Conservation (phyloP, 2,329 filamentous ascomycete genomes). For the Alternaria sp. region DNA sequence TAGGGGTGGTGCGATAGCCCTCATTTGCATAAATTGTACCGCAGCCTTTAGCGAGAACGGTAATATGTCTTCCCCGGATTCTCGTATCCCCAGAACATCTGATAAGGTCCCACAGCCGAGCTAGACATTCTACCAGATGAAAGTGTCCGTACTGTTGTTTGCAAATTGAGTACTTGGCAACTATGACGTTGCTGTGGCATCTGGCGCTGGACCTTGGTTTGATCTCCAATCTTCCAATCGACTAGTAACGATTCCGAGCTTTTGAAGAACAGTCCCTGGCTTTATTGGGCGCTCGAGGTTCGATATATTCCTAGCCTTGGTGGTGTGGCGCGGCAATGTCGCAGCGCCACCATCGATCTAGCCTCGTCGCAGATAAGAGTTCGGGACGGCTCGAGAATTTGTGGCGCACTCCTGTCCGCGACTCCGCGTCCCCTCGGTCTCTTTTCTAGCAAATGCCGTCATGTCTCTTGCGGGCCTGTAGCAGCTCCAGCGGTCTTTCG, state of each 20-base stretch:
- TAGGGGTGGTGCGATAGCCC: slow-evolving; percentile 10
- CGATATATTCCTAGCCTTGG: neutral
- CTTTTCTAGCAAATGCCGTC: neutral
- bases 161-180: neutral
- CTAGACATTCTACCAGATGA: slow-evolving; percentile 29
- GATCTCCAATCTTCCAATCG: neutral
- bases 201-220: neutral
- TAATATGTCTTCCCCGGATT: slow-evolving; percentile 25
- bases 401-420: neutral
- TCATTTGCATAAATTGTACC: slow-evolving; percentile 26
- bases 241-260: neutral
- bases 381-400: neutral
- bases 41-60: slow-evolving; percentile 22
- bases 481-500: neutral
- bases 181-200: slow-evolving; percentile 8
- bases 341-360: slow-evolving; percentile 3
- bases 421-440: neutral
- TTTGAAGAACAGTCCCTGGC: neutral
- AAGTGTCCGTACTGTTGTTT: slow-evolving; percentile 15
- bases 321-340: neutral
- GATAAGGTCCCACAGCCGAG: slow-evolving; percentile 8
- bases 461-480: neutral
- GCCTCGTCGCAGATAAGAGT: neutral
- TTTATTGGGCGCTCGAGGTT: neutral
- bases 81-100: slow-evolving; percentile 15